Base-by-base conservation (phyloP, 371 early-diverging fungal genomes). In the Apophysomyces ossiformis region DNA sequence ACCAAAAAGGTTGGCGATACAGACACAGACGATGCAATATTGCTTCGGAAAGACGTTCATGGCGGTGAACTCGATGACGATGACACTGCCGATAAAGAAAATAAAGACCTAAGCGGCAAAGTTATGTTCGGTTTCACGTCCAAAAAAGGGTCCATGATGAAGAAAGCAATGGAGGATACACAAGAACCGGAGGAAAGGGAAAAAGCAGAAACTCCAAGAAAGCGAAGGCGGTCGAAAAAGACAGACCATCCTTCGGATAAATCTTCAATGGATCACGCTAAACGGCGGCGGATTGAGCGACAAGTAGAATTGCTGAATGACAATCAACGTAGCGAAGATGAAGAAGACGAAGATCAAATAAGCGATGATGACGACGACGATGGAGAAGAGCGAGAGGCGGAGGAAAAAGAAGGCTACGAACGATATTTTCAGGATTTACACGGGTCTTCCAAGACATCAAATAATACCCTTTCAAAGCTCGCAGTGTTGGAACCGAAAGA, bases 381-480 rank as follows among this genome's bases (percentile, higher is more conserved):
- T n/a, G 57, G 71, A 38, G 64, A 74, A 26, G 67, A 63, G 15
- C 70, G 70, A 46, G 76, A 72, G 26, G 69, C 71, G 16, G 77
- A 66, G 12, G 66, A 77, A 4, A 67, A 61, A 18, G 61, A 58
- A 4, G 86, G 88, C 0, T 83, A 89, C 21, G 91, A 90, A 58
- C 84, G 89, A 37, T 94, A 93, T 69, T 94, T 94, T 69, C 87
- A 89, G 69, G 85, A 87, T 41, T 70, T 87, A 15, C 85, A 89
- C 57, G 73, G 80, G 15, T 75, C 71, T 13, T 77, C 86, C 7
- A 72, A 75, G 57, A 95, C 96, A 2, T 94, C 95, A n/a, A 89
- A 95, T 77, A 93, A 93, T 72, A 95, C 95, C 4, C 84, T 95
- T 13, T 84, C 92, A 0, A 85, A 86, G 60, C 83, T 95, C 2